A percentile compares a stretch with the other conserved stretches of the same genome.
Conservation (phyloP, 495 filamentous ascomycete genomes). For the Lasiosphaeria hispida region DNA sequence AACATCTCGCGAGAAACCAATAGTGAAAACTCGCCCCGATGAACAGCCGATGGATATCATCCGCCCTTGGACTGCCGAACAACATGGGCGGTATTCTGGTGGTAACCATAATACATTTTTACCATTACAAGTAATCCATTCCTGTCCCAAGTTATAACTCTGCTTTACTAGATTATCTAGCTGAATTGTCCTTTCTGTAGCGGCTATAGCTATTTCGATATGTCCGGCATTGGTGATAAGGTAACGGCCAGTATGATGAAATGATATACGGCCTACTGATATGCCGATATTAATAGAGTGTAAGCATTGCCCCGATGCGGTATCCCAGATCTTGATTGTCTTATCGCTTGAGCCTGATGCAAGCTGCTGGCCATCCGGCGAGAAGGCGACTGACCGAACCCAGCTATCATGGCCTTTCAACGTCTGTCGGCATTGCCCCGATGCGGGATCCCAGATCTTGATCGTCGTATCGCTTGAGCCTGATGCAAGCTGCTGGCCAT, state of each 20-base stretch:
- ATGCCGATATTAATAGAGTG: too few species aligned
- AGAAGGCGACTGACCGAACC: conserved; percentile 36
- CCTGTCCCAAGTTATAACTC: conserved; percentile 14
- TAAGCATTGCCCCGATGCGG: too few species aligned
- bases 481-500: too few species aligned
- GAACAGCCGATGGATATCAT: conserved; percentile 19
- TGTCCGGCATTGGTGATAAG: too few species aligned
- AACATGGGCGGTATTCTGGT: conserved; percentile 23
- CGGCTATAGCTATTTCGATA: too few species aligned
- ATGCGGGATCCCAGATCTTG: too few species aligned
- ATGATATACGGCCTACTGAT: too few species aligned
- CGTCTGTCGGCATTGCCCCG: too few species aligned
- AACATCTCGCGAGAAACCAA: conserved; percentile 9
- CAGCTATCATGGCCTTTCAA: too few species aligned
- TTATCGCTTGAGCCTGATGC: conserved; percentile 21
- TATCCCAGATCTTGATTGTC: not conserved
- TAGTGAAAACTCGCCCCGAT: conserved; percentile 18
- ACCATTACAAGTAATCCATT: conserved; percentile 22
- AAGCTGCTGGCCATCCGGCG: conserved; percentile 27
- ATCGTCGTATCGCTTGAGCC: too few species aligned
- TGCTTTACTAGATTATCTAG: conserved; percentile 4
- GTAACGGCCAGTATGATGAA: too few species aligned
- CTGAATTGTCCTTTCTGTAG: not conserved
- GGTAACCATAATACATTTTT: conserved; percentile 28
- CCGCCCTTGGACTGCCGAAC: conserved; percentile 12